Base-by-base conservation (phyloP, 257 asterid species). In the Scutellaria galericulata region DNA sequence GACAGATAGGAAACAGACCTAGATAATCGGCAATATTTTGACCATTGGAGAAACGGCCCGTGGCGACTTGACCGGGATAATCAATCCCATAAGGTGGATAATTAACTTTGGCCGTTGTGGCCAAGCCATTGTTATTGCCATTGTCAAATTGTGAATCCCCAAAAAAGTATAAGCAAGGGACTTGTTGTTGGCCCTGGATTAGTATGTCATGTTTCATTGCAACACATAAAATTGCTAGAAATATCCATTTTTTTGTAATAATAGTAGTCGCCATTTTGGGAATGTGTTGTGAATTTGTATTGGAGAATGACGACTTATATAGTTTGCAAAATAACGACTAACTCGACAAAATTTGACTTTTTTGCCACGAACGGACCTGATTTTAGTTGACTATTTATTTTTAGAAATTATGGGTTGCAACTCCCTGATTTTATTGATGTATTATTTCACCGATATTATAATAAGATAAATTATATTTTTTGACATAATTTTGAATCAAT, bases 71-170 rank as follows among this genome's bases (percentile, higher is more conserved):
- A 6, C 90, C 85, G 0, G 85, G 82, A 67, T 27, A 86, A 77
- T 89, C 96, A 48, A 86, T 75, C 44, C 96, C 92, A 13, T 86
- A 89, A 0, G 96, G 96, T 6, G 15, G 62, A 64, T 85, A 83
- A 66, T 89, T 86, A 0, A 67, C 81, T 77, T 82, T 89, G 15
- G 92, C 81, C 24, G 1, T 0, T 6, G 90, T 83, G 31, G 14
- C 0, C 1, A 86, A 81, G 8, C 1, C 9, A 60, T 89, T 89
- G 71, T 89, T 89, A 67, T 89, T 89, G 22, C 96, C 96, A 76
- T 78, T 80, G 27, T 89, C 96, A 12, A 74, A 75, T 7, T 63
- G 70, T 0, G 96, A 89, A 72, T 85, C 89, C 18, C 96, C 96
- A 10, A 80, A 71, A 11, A 78, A 46, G 66, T 78, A 88, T 7